Percentiles rank a stretch among this genome's conserved stretches.
phyloP scores from a whole-genome alignment of 2,329 filamentous ascomycete genomes.

The Amauroascus niger region DNA sequence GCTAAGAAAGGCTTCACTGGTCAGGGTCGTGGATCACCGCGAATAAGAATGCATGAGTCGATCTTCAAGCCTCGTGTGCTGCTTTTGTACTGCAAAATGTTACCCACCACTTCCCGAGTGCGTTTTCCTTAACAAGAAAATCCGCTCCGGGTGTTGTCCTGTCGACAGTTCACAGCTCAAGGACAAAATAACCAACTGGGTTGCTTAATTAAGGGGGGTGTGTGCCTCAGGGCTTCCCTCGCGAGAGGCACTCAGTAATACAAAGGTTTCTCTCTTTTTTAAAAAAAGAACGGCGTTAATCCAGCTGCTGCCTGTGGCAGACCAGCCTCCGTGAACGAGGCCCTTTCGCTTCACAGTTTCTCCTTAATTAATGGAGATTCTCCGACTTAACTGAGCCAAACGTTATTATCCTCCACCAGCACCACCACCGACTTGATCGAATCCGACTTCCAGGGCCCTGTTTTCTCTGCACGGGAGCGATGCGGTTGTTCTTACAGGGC shows the following conservation, averaged over 20 bases:
- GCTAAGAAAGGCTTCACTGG: conserved; percentile 3
- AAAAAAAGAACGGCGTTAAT: background rate
- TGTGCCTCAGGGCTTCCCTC: conserved; percentile 2
- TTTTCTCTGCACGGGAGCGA: background rate
- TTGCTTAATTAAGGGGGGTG: conserved; percentile 7
- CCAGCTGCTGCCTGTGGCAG: background rate
- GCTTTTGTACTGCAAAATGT: background rate
- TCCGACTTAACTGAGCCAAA: conserved; percentile 5
- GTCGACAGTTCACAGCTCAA: conserved; percentile 1
- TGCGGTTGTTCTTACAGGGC: conserved; percentile 1
- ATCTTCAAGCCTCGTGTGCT: background rate
- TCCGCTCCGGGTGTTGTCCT: background rate
- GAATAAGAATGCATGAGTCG: conserved; percentile 1
- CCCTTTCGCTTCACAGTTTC: conserved; percentile 1
- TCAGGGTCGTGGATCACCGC: conserved; percentile 6
- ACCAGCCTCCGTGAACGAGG: background rate
- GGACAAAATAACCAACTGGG: background rate
- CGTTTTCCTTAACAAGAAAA: background rate
- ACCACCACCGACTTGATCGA: background rate
- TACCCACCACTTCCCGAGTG: conserved; percentile 8
- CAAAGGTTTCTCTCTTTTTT: conserved; percentile 7
- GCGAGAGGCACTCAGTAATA: conserved; percentile 8
- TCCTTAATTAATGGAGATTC: conserved; percentile 3
- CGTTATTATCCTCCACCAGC: conserved; percentile 8
- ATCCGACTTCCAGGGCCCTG: background rate